Evolutionary conservation across 179 eudicot species (phyloP).

Genomic region (Silene noctiflora): DNA sequence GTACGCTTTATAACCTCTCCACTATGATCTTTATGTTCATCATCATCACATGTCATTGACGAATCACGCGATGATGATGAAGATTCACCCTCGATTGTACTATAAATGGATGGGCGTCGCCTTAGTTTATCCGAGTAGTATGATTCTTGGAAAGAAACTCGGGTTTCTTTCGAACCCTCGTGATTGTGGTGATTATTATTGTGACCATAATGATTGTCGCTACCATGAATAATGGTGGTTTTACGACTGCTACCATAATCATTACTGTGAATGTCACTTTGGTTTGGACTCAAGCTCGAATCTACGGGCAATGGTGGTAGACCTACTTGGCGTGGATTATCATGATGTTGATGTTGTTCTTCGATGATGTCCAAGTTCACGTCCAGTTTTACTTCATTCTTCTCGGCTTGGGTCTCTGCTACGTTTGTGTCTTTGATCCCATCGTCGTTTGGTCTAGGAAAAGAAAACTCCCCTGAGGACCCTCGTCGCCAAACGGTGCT

Average conservation of each 20-base stretch:
- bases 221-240: background rate
- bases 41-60: conserved; percentile 9
- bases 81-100: conserved; percentile 24
- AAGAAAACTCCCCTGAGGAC: conserved; percentile 30
- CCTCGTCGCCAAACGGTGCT: conserved; percentile 20
- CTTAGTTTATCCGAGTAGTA: conserved; percentile 22
- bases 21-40: conserved; percentile 13
- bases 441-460: conserved; percentile 24
- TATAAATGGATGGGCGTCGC: conserved; percentile 21
- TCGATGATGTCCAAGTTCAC: conserved; percentile 46
- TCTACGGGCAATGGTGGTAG: conserved; percentile 36
- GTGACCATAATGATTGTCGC: background rate
- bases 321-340: conserved; percentile 7
- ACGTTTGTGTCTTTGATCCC: background rate
- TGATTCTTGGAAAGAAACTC: conserved; percentile 37
- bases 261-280: conserved; percentile 27
- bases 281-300: conserved; percentile 21
- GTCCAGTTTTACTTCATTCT: conserved; percentile 34
- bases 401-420: conserved; percentile 26
- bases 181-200: background rate
- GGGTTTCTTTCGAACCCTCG: conserved; percentile 29
- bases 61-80: conserved; percentile 19
- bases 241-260: conserved; percentile 9
- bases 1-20: conserved; percentile 57
- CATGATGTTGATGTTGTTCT: background rate